A percentile compares a stretch with the other conserved stretches of the same genome.
Conservation (phyloP, 2,329 filamentous ascomycete species). For the Pestalotiopsis fici region DNA sequence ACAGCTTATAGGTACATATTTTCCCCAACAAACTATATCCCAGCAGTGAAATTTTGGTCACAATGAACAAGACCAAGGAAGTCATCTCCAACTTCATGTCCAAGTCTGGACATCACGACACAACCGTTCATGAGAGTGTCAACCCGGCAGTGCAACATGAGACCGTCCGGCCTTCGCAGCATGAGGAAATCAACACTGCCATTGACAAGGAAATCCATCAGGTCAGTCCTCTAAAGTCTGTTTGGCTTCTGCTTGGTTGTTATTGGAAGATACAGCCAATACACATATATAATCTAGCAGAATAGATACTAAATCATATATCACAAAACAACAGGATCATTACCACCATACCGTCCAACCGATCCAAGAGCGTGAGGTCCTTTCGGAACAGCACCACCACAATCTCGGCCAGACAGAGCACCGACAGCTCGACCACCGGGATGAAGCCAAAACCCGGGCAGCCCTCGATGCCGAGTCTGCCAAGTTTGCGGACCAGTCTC, state of each 20-base stretch:
- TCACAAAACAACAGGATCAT: conserved; percentile 51
- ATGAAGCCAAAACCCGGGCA: conserved; percentile 46
- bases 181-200: conserved; percentile 63
- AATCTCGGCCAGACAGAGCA: conserved; percentile 61
- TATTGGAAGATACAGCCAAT: too few species aligned
- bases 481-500: conserved; percentile 52
- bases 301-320: neutral
- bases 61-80: conserved; percentile 66
- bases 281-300: too few species aligned
- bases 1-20: neutral
- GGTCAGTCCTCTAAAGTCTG: neutral
- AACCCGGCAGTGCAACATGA: conserved; percentile 63
- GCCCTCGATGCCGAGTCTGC: conserved; percentile 53
- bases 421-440: conserved; percentile 61
- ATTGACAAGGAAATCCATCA: conserved; percentile 71
- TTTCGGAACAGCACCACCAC: conserved; percentile 64
- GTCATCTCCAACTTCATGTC: conserved; percentile 62
- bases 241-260: too few species aligned
- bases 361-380: conserved; percentile 34
- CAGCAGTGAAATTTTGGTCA: neutral
- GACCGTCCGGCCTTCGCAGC: conserved; percentile 57
- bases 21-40: neutral
- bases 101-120: conserved; percentile 66
- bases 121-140: conserved; percentile 69
- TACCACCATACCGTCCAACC: conserved; percentile 72